phyloP scores from a whole-genome alignment of 1,139 yeast genomes.

The Torulaspora globosa region DNA sequence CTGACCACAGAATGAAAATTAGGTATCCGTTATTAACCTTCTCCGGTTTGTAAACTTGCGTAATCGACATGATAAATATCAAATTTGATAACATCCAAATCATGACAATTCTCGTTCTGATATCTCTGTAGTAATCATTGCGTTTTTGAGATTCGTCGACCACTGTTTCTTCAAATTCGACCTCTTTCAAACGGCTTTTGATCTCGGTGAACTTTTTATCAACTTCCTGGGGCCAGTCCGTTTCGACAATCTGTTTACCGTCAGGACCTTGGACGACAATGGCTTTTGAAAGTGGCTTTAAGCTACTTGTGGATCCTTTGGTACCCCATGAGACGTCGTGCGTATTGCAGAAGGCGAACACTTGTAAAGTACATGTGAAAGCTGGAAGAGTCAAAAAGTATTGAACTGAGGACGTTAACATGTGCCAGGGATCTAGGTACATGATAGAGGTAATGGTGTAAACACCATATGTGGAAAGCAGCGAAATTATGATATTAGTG shows the following conservation, averaged over 20 bases:
- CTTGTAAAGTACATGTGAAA: constrained; percentile 84
- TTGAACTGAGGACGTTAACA: constrained; percentile 76
- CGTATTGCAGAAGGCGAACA: constrained; percentile 91
- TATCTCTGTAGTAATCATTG: constrained; percentile 91
- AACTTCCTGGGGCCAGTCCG: constrained; percentile 87
- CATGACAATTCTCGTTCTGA: constrained; percentile 90
- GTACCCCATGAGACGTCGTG: constrained; percentile 99
- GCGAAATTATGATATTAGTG: constrained; percentile 76
- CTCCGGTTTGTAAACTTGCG: constrained; percentile 71
- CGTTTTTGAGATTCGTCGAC: constrained; percentile 45
- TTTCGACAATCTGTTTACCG: constrained; percentile 62
- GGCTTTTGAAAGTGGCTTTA: constrained; percentile 63
- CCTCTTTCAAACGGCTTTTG: constrained; percentile 71
- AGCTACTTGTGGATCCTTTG: constrained; percentile 79
- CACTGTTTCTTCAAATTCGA: constrained; percentile 41
- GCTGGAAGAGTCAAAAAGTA: constrained; percentile 88
- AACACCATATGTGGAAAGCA: constrained; percentile 88
- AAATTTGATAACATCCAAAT: constrained; percentile 82
- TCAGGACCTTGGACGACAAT: constrained; percentile 50
- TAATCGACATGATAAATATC: constrained; percentile 76
- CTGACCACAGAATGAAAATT: constrained; percentile 84
- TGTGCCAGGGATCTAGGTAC: constrained; percentile 93
- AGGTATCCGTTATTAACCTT: constrained; percentile 68
- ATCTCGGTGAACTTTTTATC: constrained; percentile 56
- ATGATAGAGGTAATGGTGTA: constrained; percentile 73